Base-by-base conservation (phyloP, 768 basidiomycete species). In the Agaricus sinodeliciosus region DNA sequence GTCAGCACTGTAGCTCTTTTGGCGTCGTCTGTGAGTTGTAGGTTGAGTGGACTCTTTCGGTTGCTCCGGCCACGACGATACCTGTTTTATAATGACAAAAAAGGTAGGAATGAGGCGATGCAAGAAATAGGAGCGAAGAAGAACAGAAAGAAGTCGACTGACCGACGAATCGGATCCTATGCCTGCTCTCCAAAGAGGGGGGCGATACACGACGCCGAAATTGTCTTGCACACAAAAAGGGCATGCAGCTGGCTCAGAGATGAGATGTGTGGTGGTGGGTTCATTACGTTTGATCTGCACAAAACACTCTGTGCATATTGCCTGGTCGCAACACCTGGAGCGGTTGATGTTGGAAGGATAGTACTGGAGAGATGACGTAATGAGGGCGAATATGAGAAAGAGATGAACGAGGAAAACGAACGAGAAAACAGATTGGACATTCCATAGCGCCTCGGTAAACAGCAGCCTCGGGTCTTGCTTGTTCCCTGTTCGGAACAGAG, bases 281-380 rank as follows among this genome's bases (percentile, higher is more conserved):
- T 99, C 96, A 34, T 80, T 82, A 50, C 96, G 87, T 74, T 97
- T 98, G 72, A 99, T 98, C 71, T 97, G 95, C 18, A 97, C 93
- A 63, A 99, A 98, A 66, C 96, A 99, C 70, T 99, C 96, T 35
- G 96, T 97, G 66, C 96, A 99, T 57, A 99, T 95, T 18, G 90
- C 87, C 60, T 99, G 96, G 75, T 95, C 94, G 67, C 96, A 99
- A 67, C 96, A 99, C 64, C 96, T 81, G 36, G 96, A 97, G 61
- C 85, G 87, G 65, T 98, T 97, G 69, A 97, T 96, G 69, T 97
- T 95, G 43, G 88, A 79, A 19, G 96, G 96, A 64, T 97, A 99
- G 69, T 95, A 97, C 95, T 99, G 64, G 22, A 25, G 49, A 35
- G 35, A 60, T 59, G 58, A 63, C 57, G 60, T 63, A 66, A 70